Evolutionary conservation across 768 basidiomycete species (phyloP), one percentile per base, ranked within the genome.

Genomic region (Lentinula lateritia): DNA sequence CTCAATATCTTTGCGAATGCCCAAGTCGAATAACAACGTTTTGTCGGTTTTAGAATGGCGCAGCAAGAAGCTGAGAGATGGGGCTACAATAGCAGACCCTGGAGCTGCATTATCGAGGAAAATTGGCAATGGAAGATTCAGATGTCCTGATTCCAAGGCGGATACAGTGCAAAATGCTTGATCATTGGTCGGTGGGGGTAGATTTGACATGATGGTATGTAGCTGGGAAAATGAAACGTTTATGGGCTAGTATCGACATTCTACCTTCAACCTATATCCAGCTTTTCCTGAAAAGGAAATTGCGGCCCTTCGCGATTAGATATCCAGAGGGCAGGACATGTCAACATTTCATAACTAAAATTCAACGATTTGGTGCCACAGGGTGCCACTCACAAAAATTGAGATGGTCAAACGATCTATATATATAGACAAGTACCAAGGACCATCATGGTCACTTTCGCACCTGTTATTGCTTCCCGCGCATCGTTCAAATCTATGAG

Each of bases 131-230:
- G 75, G 67, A 8, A 85, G 64, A 28, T 64, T 65, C 6, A 86
- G 68, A 9, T 73, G 64, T 5, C 85, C 86, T 0, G 76, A 79
- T 63, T 84, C 82, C 41, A 87, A 75, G 0, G 80, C 84, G 43
- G 86, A 87, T 38, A 86, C 77, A 34, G 76, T 64, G 61, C 81
- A 79, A 66, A 78, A 85, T 0, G 84, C 71, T 65, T 87, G 85
- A 56, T 77, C 69, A 0, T 66, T 53, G 6, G 64, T 36, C 2
- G 81, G 79, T 2, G 68, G 65, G 8, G 83, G 83, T 39, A 84
- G 72, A 1, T 70, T 12, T 7, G 43, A 18, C 56, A 54, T 54
- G 43, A 5, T 58, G 39, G 16, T n/a, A 10, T 28, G 32, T 43
- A n/a, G 28, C 9, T 39, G 13, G 23, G 46, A 48, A 23, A 10